Conservation (phyloP, 345 rosid genomes). For the Brassica nigra region DNA sequence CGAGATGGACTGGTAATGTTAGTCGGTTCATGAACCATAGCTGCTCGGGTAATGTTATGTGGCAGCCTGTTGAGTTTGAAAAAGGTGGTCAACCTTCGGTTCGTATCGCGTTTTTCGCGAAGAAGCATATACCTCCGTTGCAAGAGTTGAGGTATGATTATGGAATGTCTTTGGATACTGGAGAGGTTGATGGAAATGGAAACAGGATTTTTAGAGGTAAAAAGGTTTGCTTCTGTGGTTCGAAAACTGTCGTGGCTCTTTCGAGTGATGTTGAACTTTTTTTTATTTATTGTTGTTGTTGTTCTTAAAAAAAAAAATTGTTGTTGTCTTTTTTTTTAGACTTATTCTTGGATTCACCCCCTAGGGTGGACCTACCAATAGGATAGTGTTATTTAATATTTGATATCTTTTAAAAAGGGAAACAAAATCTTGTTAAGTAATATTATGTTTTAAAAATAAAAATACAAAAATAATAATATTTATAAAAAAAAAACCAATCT, state of each 20-base stretch:
- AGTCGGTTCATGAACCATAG: slow-evolving; percentile 50
- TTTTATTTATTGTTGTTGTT: not conserved
- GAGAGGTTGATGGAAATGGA: slow-evolving; percentile 22
- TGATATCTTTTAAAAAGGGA: too few relatives aligned
- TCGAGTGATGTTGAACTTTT: slow-evolving; percentile 21
- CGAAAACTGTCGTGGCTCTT: slow-evolving; percentile 48
- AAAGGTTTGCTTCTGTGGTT: slow-evolving; percentile 60
- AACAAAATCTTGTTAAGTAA: not conserved
- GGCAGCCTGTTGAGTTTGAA: slow-evolving; percentile 61
- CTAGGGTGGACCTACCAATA: too few relatives aligned
- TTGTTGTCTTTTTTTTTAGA: not conserved
- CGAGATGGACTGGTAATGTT: slow-evolving; percentile 52
- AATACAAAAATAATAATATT: too few relatives aligned
- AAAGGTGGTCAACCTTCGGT: slow-evolving; percentile 4
- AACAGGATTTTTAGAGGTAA: slow-evolving; percentile 17
- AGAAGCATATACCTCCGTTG: slow-evolving; percentile 53
- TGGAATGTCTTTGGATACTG: slow-evolving; percentile 32
- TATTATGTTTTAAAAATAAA: too few relatives aligned
- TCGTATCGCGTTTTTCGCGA: slow-evolving; percentile 45
- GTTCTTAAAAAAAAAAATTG: not conserved
- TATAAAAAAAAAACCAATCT: too few relatives aligned
- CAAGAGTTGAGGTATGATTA: slow-evolving; percentile 55
- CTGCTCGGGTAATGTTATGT: slow-evolving; percentile 47
- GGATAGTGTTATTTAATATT: too few relatives aligned
- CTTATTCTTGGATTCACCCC: too few relatives aligned